These are phyloP conservation scores for Leccinum subtestaceum DNA, from an alignment of 768 basidiomycete genomes.

Conservation along the genomic window DNA sequence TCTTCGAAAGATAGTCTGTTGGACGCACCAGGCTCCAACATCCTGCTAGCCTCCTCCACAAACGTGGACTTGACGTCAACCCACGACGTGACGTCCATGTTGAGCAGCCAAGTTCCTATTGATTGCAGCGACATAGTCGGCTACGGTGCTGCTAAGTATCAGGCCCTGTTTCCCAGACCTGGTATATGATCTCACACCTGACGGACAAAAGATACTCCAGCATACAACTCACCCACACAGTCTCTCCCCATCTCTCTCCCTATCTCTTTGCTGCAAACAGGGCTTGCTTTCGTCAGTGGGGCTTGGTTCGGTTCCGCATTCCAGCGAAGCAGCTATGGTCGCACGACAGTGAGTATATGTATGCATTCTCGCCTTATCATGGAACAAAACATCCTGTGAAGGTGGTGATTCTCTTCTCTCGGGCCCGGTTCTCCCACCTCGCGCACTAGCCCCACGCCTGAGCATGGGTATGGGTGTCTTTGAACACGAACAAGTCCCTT, in stretches of 20 bases:
- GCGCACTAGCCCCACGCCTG: background rate
- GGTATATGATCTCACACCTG: background rate
- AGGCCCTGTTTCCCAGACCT: background rate
- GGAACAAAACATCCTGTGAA: background rate
- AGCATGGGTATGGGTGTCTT: background rate
- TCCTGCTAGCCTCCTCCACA: background rate
- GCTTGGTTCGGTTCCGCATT: background rate
- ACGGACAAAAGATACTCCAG: background rate
- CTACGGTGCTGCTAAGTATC: background rate
- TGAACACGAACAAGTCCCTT: background rate
- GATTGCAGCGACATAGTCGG: background rate
- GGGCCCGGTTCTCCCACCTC: background rate
- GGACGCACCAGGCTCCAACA: background rate
- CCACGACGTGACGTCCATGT: background rate
- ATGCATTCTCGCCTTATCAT: background rate
- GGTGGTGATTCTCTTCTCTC: background rate
- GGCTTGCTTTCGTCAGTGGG: background rate
- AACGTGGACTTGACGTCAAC: background rate
- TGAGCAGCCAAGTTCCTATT: background rate
- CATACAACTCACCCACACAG: background rate
- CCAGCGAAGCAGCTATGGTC: background rate
- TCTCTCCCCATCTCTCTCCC: no score
- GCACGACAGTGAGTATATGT: background rate
- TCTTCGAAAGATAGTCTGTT: background rate
- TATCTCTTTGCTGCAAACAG: no score